A percentile compares a stretch with the other conserved stretches of the same genome.
Conservation (phyloP, 805 yeast genomes). For the Kodamaea kaohsiungensis region DNA sequence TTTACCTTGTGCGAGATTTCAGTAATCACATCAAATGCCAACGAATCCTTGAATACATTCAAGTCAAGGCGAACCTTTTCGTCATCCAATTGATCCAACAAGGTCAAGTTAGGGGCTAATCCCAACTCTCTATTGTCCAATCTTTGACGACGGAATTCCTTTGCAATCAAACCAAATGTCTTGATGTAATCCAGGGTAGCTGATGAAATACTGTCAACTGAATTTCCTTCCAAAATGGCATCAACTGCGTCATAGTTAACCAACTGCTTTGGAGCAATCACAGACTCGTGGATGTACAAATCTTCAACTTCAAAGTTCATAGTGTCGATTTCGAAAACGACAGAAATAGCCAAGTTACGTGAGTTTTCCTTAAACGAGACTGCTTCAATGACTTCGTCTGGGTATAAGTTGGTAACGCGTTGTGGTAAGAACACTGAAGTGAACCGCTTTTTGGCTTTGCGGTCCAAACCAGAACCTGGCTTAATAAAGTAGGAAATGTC, state of each 20-base stretch:
- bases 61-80: slow-evolving; percentile 72
- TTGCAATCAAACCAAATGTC: slow-evolving; percentile 63
- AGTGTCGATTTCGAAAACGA: slow-evolving; percentile 78
- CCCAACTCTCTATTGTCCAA: slow-evolving; percentile 51
- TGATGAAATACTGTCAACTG: slow-evolving; percentile 37
- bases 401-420: slow-evolving; percentile 64
- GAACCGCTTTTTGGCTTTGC: slow-evolving; percentile 87
- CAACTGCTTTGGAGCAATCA: slow-evolving; percentile 61
- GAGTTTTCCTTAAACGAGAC: slow-evolving; percentile 63
- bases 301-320: slow-evolving; percentile 69
- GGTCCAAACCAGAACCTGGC: slow-evolving; percentile 76
- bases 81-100: slow-evolving; percentile 82
- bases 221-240: slow-evolving; percentile 39
- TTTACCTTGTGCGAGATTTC: slow-evolving; percentile 84
- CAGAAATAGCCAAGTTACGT: slow-evolving; percentile 68
- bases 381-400: slow-evolving; percentile 59
- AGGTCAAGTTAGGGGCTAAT: slow-evolving; percentile 54
- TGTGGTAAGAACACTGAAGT: slow-evolving; percentile 88
- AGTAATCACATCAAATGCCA: slow-evolving; percentile 58
- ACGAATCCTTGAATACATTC: slow-evolving; percentile 66
- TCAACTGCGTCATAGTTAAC: slow-evolving; percentile 60
- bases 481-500: slow-evolving; percentile 75
- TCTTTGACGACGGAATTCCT: slow-evolving; percentile 70
- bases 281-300: slow-evolving; percentile 74
- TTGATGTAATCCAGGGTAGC: slow-evolving; percentile 67